These are phyloP conservation scores for Pseudocercospora cruenta DNA, from an alignment of 2,329 filamentous ascomycete species.

Conservation along the genomic window DNA sequence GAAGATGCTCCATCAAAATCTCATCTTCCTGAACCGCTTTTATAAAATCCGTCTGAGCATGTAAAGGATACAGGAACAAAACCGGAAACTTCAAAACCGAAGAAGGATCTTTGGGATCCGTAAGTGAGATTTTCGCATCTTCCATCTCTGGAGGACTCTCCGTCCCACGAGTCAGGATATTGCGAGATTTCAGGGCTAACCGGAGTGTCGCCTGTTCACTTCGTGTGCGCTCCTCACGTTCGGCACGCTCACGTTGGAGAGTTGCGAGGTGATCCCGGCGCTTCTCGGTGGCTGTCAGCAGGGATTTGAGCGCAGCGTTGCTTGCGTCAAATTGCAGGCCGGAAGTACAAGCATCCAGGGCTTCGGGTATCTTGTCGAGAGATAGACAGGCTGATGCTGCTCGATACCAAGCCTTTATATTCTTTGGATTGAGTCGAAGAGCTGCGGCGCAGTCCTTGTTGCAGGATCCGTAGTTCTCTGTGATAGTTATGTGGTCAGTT, in stretches of 20 bases:
- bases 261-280: slow-evolving; percentile 61
- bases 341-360: slow-evolving; percentile 74
- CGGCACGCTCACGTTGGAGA: slow-evolving; percentile 59
- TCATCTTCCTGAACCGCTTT: slow-evolving; percentile 83
- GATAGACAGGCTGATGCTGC: slow-evolving; percentile 76
- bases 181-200: slow-evolving; percentile 65
- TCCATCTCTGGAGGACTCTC: slow-evolving; percentile 81
- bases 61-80: slow-evolving; percentile 81
- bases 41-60: slow-evolving; percentile 85
- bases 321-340: slow-evolving; percentile 72
- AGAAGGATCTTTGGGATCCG: slow-evolving; percentile 72
- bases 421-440: slow-evolving; percentile 75
- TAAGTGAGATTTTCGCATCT: slow-evolving; percentile 73
- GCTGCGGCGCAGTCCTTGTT: slow-evolving; percentile 82
- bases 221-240: slow-evolving; percentile 59
- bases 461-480: slow-evolving; percentile 83
- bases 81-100: slow-evolving; percentile 76
- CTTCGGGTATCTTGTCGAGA: slow-evolving; percentile 77
- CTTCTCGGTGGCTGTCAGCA: slow-evolving; percentile 66
- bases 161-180: slow-evolving; percentile 69
- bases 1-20: slow-evolving; percentile 73
- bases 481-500: slow-evolving; percentile 25
- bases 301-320: slow-evolving; percentile 67
- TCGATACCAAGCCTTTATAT: slow-evolving; percentile 90
- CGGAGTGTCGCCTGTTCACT: slow-evolving; percentile 59